Evolutionary conservation across 2,329 filamentous ascomycete genomes (phyloP), one percentile per base, ranked within the genome.

Genomic region (Alternaria sp.): DNA sequence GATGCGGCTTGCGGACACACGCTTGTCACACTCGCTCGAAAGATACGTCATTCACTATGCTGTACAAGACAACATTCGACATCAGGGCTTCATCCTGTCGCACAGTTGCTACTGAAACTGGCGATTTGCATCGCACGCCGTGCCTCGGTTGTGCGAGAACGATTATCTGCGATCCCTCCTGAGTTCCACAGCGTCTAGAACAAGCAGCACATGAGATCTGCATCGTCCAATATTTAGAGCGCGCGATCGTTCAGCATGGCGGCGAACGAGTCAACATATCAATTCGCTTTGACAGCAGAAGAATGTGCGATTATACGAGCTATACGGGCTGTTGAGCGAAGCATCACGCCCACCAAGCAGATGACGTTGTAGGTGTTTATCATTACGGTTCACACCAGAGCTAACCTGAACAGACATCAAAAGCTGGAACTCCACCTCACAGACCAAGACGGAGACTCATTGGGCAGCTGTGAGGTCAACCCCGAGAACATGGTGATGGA

Each of bases 221-320:
- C 12, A 25, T 22, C 25, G 28, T 30, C 32, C 30, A 5, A 16
- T 9, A 20, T 25, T 49, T 11, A 32, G 44, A 30, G 28, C 22
- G 22, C n/a, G 53, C 41, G 16, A 28, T 43, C 25, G 11, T 27
- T 27, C 40, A 38, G 22, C 28, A 59, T 54, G 56, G 41, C 43
- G 16, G 18, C n/a, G 32, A 22, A 18, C 14, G 34, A 40, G 34
- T 18, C 12, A 41, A 48, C 34, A 10, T 46, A 27, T 18, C 57
- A 59, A 18, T 54, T 54, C 14, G 57, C 43, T 43, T 14, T 27
- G 30, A 54, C 49, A 12, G 41, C 25, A 30, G 30, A 53, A 32
- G 43, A 54, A 25, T 54, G 57, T 43, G 34, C 20, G 25, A 9
- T 59, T 11, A 27, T 48, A 25, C 43, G 27, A 18, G 32, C 27